These are phyloP conservation scores for Pseudofabraea citricarpa DNA, from an alignment of 2,329 filamentous ascomycete genomes.

Conservation along the genomic window DNA sequence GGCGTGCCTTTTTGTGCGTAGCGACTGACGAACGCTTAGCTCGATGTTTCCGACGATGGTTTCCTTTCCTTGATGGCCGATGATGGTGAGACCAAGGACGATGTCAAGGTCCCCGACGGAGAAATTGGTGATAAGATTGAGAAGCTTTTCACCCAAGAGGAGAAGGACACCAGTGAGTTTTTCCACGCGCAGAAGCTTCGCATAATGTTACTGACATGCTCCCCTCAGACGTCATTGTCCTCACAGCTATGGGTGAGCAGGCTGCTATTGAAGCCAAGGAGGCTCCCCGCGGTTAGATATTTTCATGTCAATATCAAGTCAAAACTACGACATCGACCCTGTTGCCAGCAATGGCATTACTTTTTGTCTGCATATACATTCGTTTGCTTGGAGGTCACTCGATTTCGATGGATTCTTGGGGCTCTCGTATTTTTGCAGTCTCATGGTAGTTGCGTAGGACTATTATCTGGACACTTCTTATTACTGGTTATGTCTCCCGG, in stretches of 20 bases:
- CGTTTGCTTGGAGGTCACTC: constrained; percentile 15
- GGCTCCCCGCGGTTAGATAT: constrained; percentile 50
- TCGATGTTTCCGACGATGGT: constrained; percentile 89
- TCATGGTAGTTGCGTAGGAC: constrained; percentile 37
- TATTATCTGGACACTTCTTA: constrained; percentile 41
- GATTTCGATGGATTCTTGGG: constrained; percentile 21
- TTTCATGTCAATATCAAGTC: constrained; percentile 12
- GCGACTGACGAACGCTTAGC: constrained; percentile 41
- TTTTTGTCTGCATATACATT: constrained; percentile 17
- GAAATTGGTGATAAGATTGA: constrained; percentile 84
- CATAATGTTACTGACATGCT: constrained; percentile 7
- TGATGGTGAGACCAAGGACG: constrained; percentile 83
- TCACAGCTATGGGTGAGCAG: constrained; percentile 96
- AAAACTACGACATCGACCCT: constrained; percentile 22
- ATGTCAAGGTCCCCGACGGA: constrained; percentile 88
- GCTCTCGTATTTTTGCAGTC: constrained; percentile 29
- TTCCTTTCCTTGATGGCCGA: constrained; percentile 94
- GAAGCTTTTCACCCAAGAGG: constrained; percentile 74
- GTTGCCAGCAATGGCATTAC: constrained; percentile 24
- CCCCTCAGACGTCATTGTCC: constrained; percentile 74
- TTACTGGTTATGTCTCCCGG: constrained; percentile 31
- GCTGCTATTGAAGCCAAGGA: constrained; percentile 90
- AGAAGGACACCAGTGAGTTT: constrained; percentile 87
- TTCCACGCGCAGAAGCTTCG: background rate
- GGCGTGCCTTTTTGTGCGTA: background rate